Evolutionary conservation across 345 rosid genomes (phyloP).

Genomic region (Gynandropsis gynandra): DNA sequence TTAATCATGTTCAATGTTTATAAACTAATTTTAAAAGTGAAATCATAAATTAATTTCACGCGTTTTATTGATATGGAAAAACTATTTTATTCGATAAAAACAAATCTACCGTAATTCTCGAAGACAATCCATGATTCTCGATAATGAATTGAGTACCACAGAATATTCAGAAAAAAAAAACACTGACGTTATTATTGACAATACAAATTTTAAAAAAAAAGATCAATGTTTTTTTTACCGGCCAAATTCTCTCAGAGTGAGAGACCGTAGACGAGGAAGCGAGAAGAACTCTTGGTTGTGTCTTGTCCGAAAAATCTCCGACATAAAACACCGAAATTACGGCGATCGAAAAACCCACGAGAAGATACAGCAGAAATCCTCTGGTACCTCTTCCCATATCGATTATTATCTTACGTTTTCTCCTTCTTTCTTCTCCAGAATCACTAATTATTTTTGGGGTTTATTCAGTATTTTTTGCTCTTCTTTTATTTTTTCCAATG

Average conservation of each 20-base stretch:
- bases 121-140: background rate
- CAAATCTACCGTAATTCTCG: no score
- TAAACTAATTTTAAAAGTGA: no score
- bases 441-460: background rate
- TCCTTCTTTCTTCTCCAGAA: background rate
- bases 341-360: slow-evolving; percentile 57
- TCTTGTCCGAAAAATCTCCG: background rate
- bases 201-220: no score
- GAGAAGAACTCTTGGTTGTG: slow-evolving; percentile 2
- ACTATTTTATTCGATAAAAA: no score
- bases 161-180: background rate
- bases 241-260: slow-evolving; percentile 51
- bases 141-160: slow-evolving; percentile 6
- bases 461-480: no score
- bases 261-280: slow-evolving; percentile 18
- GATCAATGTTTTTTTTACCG: slow-evolving; percentile 37
- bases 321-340: slow-evolving; percentile 42
- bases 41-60: background rate
- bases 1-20: no score
- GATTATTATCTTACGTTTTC: slow-evolving; percentile 5
- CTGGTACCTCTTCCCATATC: slow-evolving; percentile 27
- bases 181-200: no score
- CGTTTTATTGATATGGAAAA: background rate
- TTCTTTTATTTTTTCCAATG: no score
- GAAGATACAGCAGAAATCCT: slow-evolving; percentile 50